Evolutionary conservation across 768 basidiomycete genomes (phyloP).

Genomic region (Hydnum rufescens): DNA sequence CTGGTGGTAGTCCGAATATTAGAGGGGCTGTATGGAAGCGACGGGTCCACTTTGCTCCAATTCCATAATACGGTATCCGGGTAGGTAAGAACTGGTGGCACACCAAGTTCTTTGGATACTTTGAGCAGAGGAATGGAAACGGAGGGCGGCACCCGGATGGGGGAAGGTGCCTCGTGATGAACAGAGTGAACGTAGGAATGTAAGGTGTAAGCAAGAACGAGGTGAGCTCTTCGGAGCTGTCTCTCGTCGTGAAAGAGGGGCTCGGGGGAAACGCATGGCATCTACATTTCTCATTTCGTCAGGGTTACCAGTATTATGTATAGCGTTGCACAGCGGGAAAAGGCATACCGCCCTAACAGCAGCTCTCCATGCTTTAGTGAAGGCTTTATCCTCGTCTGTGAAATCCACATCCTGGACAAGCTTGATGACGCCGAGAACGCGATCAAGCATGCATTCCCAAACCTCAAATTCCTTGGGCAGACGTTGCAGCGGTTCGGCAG

Average conservation of each 20-base stretch:
- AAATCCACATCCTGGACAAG: constrained; percentile 27
- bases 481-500: constrained; percentile 42
- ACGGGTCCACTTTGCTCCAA: constrained; percentile 15
- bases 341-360: constrained; percentile 33
- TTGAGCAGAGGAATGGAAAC: constrained; percentile 59
- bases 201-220: constrained; percentile 72
- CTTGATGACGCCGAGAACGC: constrained; percentile 24
- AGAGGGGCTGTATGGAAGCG: not conserved
- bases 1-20: constrained; percentile 33
- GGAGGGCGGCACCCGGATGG: constrained; percentile 45
- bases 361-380: constrained; percentile 48
- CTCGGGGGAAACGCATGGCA: constrained; percentile 45
- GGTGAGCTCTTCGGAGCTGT: constrained; percentile 63
- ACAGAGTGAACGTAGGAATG: constrained; percentile 66
- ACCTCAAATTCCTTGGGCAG: constrained; percentile 41
- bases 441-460: constrained; percentile 50
- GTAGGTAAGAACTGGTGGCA: constrained; percentile 80
- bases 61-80: constrained; percentile 87
- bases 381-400: constrained; percentile 30
- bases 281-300: constrained; percentile 22
- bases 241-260: constrained; percentile 35
- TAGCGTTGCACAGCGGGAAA: not conserved
- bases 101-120: constrained; percentile 45
- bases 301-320: not conserved
- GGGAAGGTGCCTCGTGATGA: constrained; percentile 12